These are phyloP conservation scores for Colletotrichum cereale DNA, from an alignment of 2,329 filamentous ascomycete species.

Conservation along the genomic window DNA sequence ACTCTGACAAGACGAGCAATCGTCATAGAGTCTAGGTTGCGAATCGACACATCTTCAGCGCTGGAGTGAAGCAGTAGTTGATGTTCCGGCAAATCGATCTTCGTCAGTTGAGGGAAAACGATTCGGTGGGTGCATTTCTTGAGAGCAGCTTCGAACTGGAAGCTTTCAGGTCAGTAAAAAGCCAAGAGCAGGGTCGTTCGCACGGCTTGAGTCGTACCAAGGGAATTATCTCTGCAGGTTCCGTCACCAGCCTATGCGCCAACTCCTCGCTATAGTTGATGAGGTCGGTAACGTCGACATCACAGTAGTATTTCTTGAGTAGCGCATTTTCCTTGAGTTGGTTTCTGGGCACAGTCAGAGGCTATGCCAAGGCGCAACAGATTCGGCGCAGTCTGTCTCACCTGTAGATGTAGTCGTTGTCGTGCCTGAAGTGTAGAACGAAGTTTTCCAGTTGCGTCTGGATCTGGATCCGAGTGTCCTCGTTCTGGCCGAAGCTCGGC, in stretches of 20 bases:
- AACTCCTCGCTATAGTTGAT: slow-evolving; percentile 97
- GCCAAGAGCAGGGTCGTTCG: not conserved
- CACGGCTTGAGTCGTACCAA: slow-evolving; percentile 71
- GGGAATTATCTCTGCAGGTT: slow-evolving; percentile 93
- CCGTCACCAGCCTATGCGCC: slow-evolving; percentile 87
- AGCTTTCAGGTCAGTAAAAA: slow-evolving; percentile 18
- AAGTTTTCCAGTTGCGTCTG: slow-evolving; percentile 89
- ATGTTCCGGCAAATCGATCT: slow-evolving; percentile 83
- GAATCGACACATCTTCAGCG: slow-evolving; percentile 90
- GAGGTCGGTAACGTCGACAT: slow-evolving; percentile 94
- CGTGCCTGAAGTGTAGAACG: slow-evolving; percentile 91
- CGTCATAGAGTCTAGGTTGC: slow-evolving; percentile 91
- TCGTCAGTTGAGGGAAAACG: slow-evolving; percentile 81
- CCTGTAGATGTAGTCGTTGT: slow-evolving; percentile 96
- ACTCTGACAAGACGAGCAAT: slow-evolving; percentile 97
- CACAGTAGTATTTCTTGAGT: slow-evolving; percentile 94
- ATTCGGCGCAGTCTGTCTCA: slow-evolving; percentile 53
- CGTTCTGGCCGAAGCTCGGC: slow-evolving; percentile 72
- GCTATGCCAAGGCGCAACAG: not conserved
- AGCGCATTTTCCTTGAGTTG: slow-evolving; percentile 96
- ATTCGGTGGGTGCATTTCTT: slow-evolving; percentile 94
- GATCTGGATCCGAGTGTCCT: slow-evolving; percentile 78
- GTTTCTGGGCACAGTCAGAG: slow-evolving; percentile 69
- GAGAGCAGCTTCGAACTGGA: slow-evolving; percentile 88
- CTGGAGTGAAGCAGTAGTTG: slow-evolving; percentile 95